These are phyloP conservation scores for Funneliformis mosseae DNA, from an alignment of 192 early-diverging fungal species.

Conservation along the genomic window DNA sequence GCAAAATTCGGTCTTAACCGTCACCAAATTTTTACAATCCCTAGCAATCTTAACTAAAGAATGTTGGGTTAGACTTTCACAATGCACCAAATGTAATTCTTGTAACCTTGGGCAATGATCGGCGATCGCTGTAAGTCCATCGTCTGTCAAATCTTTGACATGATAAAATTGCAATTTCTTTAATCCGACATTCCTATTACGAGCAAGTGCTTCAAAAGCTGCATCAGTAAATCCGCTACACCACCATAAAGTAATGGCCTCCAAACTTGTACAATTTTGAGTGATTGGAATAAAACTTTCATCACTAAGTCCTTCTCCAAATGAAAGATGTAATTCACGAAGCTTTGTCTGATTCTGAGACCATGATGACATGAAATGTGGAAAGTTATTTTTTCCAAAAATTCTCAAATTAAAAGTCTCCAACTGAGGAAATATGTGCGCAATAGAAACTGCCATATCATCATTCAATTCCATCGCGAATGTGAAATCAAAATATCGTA, in stretches of 20 bases:
- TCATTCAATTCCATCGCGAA: constrained; percentile 8
- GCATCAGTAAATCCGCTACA: constrained; percentile 1
- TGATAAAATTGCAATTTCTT: constrained; percentile 6
- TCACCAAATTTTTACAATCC: constrained; percentile 6
- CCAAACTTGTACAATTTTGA: constrained; percentile 3
- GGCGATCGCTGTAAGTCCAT: not conserved
- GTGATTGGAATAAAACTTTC: constrained; percentile 13
- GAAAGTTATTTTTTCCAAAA: constrained; percentile 14
- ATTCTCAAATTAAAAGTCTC: constrained; percentile 1
- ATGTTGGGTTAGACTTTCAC: constrained; percentile 1
- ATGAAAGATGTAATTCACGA: not conserved
- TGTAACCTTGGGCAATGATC: constrained; percentile 8
- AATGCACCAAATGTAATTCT: constrained; percentile 12
- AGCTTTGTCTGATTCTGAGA: not conserved
- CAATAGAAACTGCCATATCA: not conserved
- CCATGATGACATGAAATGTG: not conserved
- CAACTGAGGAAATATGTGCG: not conserved
- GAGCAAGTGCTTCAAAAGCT: constrained; percentile 3
- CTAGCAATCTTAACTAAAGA: constrained; percentile 9
- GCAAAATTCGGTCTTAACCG: constrained; percentile 6
- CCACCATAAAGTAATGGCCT: constrained; percentile 6
- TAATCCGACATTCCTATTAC: not conserved
- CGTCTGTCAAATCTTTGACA: constrained; percentile 13
- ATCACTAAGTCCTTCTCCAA: constrained; percentile 11
- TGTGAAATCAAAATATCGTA: constrained; percentile 12